A percentile compares a stretch with the other conserved stretches of the same genome.
Evolutionary conservation across 768 basidiomycete species (phyloP).

Genomic region (Tylopilus balloui): DNA sequence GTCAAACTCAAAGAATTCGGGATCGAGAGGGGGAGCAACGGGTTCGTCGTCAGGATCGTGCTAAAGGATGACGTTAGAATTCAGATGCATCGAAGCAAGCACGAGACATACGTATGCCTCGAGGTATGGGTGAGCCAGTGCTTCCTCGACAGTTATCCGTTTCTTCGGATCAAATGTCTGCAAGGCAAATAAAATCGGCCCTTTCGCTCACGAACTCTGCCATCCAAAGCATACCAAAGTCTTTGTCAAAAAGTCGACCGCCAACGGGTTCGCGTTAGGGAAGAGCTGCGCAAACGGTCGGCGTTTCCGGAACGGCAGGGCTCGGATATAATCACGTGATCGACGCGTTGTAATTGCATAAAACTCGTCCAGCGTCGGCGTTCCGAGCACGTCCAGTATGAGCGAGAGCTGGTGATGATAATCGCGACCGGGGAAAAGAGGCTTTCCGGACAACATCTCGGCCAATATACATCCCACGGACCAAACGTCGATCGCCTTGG

Average conservation of each 20-base stretch:
- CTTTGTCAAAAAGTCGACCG: constrained; percentile 73
- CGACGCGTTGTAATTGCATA: constrained; percentile 91
- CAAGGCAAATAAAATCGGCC: background rate
- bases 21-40: constrained; percentile 88
- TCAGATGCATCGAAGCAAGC: background rate
- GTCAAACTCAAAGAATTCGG: constrained; percentile 98
- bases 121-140: constrained; percentile 90
- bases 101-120: constrained; percentile 73
- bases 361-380: constrained; percentile 95
- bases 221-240: constrained; percentile 54
- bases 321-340: constrained; percentile 93
- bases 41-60: constrained; percentile 98
- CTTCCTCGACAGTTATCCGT: constrained; percentile 90
- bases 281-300: constrained; percentile 80
- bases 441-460: constrained; percentile 96
- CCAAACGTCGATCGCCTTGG: constrained; percentile 91
- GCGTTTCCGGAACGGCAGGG: constrained; percentile 88
- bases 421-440: constrained; percentile 93
- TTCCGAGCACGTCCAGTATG: constrained; percentile 95
- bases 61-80: constrained; percentile 33
- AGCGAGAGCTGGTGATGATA: constrained; percentile 95
- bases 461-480: constrained; percentile 86
- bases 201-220: too few species aligned
- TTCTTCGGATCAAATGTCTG: constrained; percentile 98
- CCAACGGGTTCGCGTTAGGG: constrained; percentile 84